Base-by-base conservation (phyloP, 1,139 yeast genomes). In the Pichia sp. region DNA sequence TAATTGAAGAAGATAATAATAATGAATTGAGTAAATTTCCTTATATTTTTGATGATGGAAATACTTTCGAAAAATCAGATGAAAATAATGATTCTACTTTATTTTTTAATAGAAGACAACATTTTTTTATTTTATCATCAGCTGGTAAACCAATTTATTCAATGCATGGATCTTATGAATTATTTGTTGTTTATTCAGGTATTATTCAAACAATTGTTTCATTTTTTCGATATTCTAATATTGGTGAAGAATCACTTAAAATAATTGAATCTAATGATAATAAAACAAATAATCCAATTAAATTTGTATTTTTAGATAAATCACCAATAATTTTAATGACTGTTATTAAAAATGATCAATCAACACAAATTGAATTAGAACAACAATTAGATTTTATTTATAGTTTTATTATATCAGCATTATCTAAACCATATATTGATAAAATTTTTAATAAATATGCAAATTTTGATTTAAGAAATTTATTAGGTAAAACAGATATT, bases 121-220 rank as follows among this genome's bases (percentile, higher is more conserved):
- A 85, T 46, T 87, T 85, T 56, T 80, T 89, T 52, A 78, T 92
- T 6, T 69, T 92, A n/a, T 87, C 96, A 0, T 68, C 82, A 2
- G 96, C 97, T 0, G 98, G 98, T 0, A 92, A 92, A 61, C 97
- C 96, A 1, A 85, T 92, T 7, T 92, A 83, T 62, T 78, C 95
- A 1, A 70, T 84, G 70, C 74, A 82, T 58, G 96, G 96, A 3
- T 67, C 79, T 0, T 95, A 87, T 50, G 82, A 78, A 41, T 65
- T 80, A 26, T 70, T 84, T 1, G 68, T 85, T 40, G 87, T 92
- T 1, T 84, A 85, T 57, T 79, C 86, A 69, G 94, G 92, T 1
- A 67, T 82, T 3, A 69, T 82, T 6, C 85, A 85, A 45, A 81
- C 90, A 0, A 75, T 82, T 25, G 72, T 81, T 6, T 74, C 85